Evolutionary conservation across 2,329 filamentous ascomycete species (phyloP).

Genomic region (Aspergillus fischeri): DNA sequence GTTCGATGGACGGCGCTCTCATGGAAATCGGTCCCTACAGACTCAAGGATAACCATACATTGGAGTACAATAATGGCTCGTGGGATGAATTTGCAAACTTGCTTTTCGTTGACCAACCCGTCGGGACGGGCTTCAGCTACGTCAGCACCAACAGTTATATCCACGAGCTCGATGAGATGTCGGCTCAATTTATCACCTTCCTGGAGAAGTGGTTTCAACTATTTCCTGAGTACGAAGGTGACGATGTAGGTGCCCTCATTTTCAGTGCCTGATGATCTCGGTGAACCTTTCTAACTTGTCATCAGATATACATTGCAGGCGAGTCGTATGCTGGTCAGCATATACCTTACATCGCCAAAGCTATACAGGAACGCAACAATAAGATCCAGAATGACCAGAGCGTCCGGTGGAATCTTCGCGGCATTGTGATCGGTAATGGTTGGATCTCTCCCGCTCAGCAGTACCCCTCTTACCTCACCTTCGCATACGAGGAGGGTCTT

Average conservation of each 20-base stretch:
- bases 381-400: conserved; percentile 35
- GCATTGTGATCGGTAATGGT: conserved; percentile 90
- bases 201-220: conserved; percentile 85
- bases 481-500: conserved; percentile 71
- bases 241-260: conserved; percentile 68
- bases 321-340: conserved; percentile 97
- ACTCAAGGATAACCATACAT: conserved; percentile 65
- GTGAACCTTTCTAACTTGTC: conserved; percentile 5
- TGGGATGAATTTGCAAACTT: conserved; percentile 99
- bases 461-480: conserved; percentile 81
- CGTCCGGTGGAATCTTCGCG: conserved; percentile 72
- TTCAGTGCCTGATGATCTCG: not conserved
- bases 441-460: conserved; percentile 93
- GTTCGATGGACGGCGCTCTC: conserved; percentile 91
- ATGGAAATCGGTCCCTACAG: conserved; percentile 97
- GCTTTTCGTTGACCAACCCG: conserved; percentile 94
- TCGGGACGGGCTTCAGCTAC: conserved; percentile 95
- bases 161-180: conserved; percentile 83
- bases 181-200: conserved; percentile 79
- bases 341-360: conserved; percentile 93
- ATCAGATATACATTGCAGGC: conserved; percentile 84
- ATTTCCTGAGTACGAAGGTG: conserved; percentile 86
- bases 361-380: conserved; percentile 84
- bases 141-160: conserved; percentile 85
- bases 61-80: conserved; percentile 84